Evolutionary conservation across 2,329 filamentous ascomycete genomes (phyloP), one percentile per base, ranked within the genome.

Genomic region (Cladosporium colombiae): DNA sequence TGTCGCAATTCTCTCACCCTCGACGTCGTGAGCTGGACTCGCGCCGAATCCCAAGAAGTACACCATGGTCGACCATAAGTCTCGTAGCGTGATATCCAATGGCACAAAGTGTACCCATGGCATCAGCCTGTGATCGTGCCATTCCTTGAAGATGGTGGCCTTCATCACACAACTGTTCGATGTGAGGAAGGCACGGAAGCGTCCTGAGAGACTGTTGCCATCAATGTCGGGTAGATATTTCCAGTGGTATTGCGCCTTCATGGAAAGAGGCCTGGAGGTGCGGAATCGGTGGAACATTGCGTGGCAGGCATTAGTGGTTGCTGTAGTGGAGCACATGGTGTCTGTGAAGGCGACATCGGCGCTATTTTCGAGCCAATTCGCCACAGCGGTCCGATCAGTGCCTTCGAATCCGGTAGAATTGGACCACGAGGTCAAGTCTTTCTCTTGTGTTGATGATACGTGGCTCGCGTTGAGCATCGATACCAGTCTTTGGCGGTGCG

Each of bases 141-240:
- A 78, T 65, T 78, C 76, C 64, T 74, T 67, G 62, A 76, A 73
- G n/a, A 78, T 68, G 1, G 76, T 77, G 52, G 75, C 74, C 66
- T 78, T 78, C 56, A 78, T 69, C 2, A 71, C 71, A n/a, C 70
- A 60, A 8, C 72, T 73, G 13, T 71, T 73, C 13, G 65, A 68
- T 1, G 67, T 60, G 3, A 74, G 62, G 50, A 74, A 73, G 0
- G 70, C 72, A 13, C 74, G 73, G 64, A 77, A 79, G 11, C 78
- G 74, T 8, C 76, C 78, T 3, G 72, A 75, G 70, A 77, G 78
- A 18, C 72, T 75, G 68, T 88, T 87, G 0, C 91, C 91, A 75
- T 94, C 91, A 62, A 93, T 84, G 74, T 94, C 91, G 0, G 89
- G 86, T 2, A 93, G 81, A 73, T 86, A 91, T 75, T 92, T 93